These are phyloP conservation scores for Suillus clintonianus DNA, from an alignment of 768 basidiomycete genomes.

Conservation along the genomic window DNA sequence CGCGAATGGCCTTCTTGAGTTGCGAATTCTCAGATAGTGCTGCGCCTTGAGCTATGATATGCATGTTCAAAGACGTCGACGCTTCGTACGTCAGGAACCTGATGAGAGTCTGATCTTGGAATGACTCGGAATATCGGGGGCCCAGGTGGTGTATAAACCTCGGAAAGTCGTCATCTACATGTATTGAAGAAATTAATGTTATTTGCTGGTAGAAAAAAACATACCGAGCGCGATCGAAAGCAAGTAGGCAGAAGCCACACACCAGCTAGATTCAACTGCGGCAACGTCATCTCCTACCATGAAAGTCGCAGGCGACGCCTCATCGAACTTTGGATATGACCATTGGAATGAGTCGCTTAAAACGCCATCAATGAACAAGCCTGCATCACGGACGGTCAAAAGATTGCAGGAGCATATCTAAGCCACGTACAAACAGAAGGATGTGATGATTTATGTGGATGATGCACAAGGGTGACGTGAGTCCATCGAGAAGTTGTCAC, in stretches of 20 bases:
- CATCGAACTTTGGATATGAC: conserved; percentile 58
- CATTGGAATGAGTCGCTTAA: conserved; percentile 64
- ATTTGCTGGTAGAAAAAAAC: not conserved
- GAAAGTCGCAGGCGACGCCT: conserved; percentile 42
- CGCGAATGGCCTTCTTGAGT: conserved; percentile 41
- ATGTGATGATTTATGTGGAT: conserved; percentile 55
- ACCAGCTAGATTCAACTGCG: conserved; percentile 51
- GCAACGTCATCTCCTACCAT: conserved; percentile 55
- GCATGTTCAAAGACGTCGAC: conserved; percentile 81
- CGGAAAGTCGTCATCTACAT: conserved; percentile 65
- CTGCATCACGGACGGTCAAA: conserved; percentile 36
- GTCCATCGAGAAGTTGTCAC: conserved; percentile 67
- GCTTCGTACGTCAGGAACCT: conserved; percentile 86
- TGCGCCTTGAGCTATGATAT: conserved; percentile 54
- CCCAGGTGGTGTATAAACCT: conserved; percentile 81
- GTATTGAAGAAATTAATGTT: conserved; percentile 14
- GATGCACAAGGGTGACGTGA: conserved; percentile 67
- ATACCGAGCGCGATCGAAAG: conserved; percentile 60
- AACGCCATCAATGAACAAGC: conserved; percentile 74
- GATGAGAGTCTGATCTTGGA: conserved; percentile 69
- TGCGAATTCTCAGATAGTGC: conserved; percentile 37
- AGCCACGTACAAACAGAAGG: conserved; percentile 59
- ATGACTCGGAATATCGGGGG: conserved; percentile 73
- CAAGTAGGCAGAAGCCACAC: conserved; percentile 65
- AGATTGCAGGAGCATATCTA: not conserved